phyloP scores from a whole-genome alignment of 2,329 filamentous ascomycete genomes.

The Diplodia mutila region DNA sequence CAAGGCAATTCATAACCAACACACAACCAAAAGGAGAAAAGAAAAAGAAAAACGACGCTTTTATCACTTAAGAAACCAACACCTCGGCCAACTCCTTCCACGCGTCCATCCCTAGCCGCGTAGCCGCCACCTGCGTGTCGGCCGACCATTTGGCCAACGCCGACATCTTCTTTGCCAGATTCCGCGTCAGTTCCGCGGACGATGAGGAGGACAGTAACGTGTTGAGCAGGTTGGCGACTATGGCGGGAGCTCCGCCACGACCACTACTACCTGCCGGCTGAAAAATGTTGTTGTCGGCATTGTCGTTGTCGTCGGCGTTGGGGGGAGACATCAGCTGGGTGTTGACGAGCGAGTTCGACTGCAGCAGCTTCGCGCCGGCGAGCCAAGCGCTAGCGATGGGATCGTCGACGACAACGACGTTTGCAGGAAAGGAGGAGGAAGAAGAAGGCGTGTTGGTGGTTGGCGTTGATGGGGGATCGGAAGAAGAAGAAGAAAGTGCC shows the following conservation, averaged over 20 bases:
- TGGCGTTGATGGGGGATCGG: neutral
- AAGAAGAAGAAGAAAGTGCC: neutral
- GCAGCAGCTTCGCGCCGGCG: neutral
- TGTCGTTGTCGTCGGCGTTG: no score
- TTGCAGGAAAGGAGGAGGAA: neutral
- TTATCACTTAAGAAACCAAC: neutral
- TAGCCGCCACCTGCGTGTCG: neutral
- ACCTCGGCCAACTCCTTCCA: neutral
- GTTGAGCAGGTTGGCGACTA: neutral
- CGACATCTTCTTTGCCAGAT: neutral
- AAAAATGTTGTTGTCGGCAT: neutral
- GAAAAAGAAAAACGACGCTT: neutral
- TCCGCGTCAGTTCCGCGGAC: neutral
- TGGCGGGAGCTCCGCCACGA: neutral
- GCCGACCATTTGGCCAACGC: neutral
- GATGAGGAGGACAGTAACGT: neutral
- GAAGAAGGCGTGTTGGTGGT: neutral
- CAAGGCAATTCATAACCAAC: no score
- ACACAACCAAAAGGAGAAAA: neutral
- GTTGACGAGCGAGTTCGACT: conserved; percentile 1
- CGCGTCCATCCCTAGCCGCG: neutral
- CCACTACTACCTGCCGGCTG: no score
- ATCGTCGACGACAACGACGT: neutral
- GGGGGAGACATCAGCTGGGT: neutral
- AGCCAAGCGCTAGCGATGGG: conserved; percentile 1